Conservation (phyloP, 495 filamentous ascomycete species). For the Hyaloscypha bicolor region DNA sequence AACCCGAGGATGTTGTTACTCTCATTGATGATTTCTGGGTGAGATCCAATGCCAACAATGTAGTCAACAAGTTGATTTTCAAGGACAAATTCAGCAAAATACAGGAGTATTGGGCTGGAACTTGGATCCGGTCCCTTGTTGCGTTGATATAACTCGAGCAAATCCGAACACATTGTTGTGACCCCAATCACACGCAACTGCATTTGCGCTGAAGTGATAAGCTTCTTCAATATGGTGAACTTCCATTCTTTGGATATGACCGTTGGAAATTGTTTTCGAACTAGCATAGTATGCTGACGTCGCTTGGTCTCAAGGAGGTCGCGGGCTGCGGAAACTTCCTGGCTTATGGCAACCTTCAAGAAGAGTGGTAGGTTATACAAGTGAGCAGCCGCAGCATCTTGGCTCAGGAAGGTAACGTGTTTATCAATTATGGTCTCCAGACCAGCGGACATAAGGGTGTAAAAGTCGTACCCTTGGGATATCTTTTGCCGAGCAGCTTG, state of each 20-base stretch:
- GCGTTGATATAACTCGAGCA: constrained; percentile 64
- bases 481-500: constrained; percentile 32
- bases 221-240: constrained; percentile 66
- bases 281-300: constrained; percentile 17
- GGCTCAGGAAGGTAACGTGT: constrained; percentile 46
- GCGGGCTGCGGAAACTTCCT: constrained; percentile 34
- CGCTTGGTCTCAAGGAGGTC: constrained; percentile 39
- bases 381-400: constrained; percentile 45
- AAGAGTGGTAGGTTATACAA: constrained; percentile 41
- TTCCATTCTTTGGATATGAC: constrained; percentile 69
- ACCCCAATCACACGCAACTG: constrained; percentile 79
- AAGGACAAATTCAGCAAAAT: constrained; percentile 66
- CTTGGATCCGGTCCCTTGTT: constrained; percentile 39
- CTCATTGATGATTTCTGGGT: constrained; percentile 82
- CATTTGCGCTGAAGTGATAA: constrained; percentile 84
- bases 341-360: constrained; percentile 43
- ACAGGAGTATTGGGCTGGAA: constrained; percentile 58
- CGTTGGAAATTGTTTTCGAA: constrained; percentile 34
- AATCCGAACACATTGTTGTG: constrained; percentile 68
- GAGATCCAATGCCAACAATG: constrained; percentile 87
- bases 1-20: constrained; percentile 87
- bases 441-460: constrained; percentile 41
- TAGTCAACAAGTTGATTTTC: constrained; percentile 74
- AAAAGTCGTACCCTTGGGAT: constrained; percentile 41
- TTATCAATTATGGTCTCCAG: constrained; percentile 49